A percentile compares a stretch with the other conserved stretches of the same genome.
phyloP scores from a whole-genome alignment of 2,329 filamentous ascomycete species.

The Apiospora sp. region DNA sequence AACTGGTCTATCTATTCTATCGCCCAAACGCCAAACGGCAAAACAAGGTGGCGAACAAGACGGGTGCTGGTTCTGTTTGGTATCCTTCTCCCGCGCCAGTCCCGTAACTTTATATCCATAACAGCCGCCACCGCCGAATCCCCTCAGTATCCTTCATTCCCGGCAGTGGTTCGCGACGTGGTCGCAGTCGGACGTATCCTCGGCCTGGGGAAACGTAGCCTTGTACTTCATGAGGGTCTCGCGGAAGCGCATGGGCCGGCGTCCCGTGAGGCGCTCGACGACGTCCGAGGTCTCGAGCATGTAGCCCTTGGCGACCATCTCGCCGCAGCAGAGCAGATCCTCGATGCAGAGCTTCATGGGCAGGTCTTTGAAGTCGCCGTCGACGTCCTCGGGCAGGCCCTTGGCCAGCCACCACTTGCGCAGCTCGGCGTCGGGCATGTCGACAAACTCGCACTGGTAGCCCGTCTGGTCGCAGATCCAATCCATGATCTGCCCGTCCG shows the following conservation, averaged over 20 bases:
- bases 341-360: slow-evolving; percentile 34
- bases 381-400: slow-evolving; percentile 28
- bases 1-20: slow-evolving; percentile 16
- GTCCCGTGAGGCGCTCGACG: slow-evolving; percentile 22
- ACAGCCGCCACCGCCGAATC: background rate
- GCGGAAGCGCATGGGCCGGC: slow-evolving; percentile 18
- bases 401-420: slow-evolving; percentile 25
- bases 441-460: slow-evolving; percentile 31
- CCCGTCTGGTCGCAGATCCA: slow-evolving; percentile 33
- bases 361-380: slow-evolving; percentile 26
- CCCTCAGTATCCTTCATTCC: background rate
- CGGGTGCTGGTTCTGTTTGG: background rate
- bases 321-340: slow-evolving; percentile 33
- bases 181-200: slow-evolving; percentile 23
- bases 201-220: slow-evolving; percentile 26
- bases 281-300: slow-evolving; percentile 23
- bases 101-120: too few relatives aligned
- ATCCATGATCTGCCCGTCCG: slow-evolving; percentile 33
- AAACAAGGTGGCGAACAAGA: background rate
- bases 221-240: slow-evolving; percentile 30
- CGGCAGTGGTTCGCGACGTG: slow-evolving; percentile 22
- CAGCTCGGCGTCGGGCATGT: slow-evolving; percentile 33
- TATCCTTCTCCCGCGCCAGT: background rate
- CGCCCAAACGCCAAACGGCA: slow-evolving; percentile 3
- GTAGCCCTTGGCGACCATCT: slow-evolving; percentile 25